phyloP scores from a whole-genome alignment of 768 basidiomycete species.

The Lentinus tigrinus region DNA sequence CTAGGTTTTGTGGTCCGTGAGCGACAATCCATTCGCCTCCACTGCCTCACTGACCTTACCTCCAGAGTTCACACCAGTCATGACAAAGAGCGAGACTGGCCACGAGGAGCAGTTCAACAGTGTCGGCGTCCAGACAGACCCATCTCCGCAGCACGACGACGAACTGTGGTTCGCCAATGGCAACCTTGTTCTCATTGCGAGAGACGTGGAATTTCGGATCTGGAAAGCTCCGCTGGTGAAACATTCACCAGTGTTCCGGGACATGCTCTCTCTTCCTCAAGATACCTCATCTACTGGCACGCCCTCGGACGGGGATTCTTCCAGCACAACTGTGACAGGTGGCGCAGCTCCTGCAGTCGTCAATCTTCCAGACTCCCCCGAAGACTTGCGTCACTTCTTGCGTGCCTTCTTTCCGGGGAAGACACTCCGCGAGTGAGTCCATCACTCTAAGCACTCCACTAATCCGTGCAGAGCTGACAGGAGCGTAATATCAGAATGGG shows the following conservation, averaged over 20 bases:
- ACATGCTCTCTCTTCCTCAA: neutral
- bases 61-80: too few relatives aligned
- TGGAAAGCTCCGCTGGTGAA: neutral
- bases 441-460: neutral
- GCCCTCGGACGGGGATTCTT: neutral
- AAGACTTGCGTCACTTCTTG: neutral
- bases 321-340: neutral
- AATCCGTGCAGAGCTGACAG: neutral
- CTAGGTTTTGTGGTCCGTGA: too few relatives aligned
- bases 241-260: neutral
- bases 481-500: neutral
- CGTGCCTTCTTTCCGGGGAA: neutral
- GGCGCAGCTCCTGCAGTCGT: neutral
- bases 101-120: neutral
- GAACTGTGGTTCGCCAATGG: constrained; percentile 30
- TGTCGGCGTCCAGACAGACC: neutral
- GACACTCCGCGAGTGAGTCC: neutral
- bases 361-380: neutral
- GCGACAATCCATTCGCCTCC: too few relatives aligned
- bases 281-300: neutral
- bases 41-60: too few relatives aligned
- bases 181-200: neutral
- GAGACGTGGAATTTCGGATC: neutral
- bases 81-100: too few relatives aligned
- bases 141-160: neutral